Conservation (phyloP, 495 filamentous ascomycete genomes). For the Immersiella caudata region DNA sequence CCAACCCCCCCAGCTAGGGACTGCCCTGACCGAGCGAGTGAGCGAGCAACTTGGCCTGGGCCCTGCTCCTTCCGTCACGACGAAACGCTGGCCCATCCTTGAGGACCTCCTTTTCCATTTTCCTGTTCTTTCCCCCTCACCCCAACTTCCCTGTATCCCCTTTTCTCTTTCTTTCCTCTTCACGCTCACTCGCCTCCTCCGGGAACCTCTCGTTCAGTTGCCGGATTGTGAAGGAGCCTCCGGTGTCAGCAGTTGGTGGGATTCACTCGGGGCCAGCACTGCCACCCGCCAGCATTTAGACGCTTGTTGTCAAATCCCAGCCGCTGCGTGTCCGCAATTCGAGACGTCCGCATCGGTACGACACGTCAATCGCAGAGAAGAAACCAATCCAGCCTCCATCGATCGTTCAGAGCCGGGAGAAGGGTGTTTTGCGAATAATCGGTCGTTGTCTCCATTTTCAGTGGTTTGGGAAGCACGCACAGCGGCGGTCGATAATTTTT, state of each 20-base stretch:
- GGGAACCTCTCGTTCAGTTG: conserved; percentile 32
- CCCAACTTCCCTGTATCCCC: conserved; percentile 31
- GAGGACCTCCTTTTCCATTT: conserved; percentile 37
- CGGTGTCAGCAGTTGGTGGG: conserved; percentile 21
- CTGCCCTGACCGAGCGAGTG: conserved; percentile 19
- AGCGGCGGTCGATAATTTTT: conserved; percentile 16
- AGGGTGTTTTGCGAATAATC: background rate
- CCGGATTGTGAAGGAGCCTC: conserved; percentile 21
- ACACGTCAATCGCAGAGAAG: conserved; percentile 19
- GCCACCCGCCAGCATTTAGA: conserved; percentile 16
- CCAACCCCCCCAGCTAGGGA: conserved; percentile 19
- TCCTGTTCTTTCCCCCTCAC: conserved; percentile 34
- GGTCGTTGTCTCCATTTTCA: conserved; percentile 1
- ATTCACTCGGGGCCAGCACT: conserved; percentile 18
- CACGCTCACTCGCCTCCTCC: conserved; percentile 34
- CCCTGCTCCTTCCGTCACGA: conserved; percentile 33
- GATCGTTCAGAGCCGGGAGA: conserved; percentile 21
- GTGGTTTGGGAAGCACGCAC: conserved; percentile 8
- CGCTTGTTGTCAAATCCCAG: conserved; percentile 1
- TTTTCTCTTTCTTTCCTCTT: conserved; percentile 28
- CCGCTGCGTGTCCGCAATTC: conserved; percentile 21
- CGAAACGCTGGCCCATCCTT: conserved; percentile 35
- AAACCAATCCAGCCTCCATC: conserved; percentile 12
- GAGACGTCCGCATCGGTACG: conserved; percentile 23
- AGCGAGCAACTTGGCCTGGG: conserved; percentile 23